phyloP scores from a whole-genome alignment of 495 filamentous ascomycete genomes.

The Penicillium ochrochloron region DNA sequence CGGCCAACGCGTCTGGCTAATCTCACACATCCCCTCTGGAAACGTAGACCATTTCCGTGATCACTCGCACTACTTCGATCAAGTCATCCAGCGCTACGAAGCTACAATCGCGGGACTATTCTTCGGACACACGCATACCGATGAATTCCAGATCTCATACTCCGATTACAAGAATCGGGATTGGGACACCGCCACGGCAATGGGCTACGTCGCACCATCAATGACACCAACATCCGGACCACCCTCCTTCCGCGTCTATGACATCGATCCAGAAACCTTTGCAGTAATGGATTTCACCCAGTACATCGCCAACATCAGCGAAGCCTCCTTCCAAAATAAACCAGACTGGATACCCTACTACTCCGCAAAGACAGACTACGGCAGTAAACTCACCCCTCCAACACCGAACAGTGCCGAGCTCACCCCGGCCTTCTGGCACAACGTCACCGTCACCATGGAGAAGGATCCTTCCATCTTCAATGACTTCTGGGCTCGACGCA shows the following conservation, averaged over 20 bases:
- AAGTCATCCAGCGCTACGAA: slow-evolving; percentile 57
- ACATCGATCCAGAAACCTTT: slow-evolving; percentile 59
- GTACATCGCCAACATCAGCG: slow-evolving; percentile 57
- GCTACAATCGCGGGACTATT: slow-evolving; percentile 60
- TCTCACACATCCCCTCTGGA: slow-evolving; percentile 58
- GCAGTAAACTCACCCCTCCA: slow-evolving; percentile 46
- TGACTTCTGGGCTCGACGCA: slow-evolving; percentile 42
- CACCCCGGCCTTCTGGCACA: slow-evolving; percentile 62
- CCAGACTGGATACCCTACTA: slow-evolving; percentile 59
- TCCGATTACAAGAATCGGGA: slow-evolving; percentile 43
- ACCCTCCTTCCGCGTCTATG: slow-evolving; percentile 61
- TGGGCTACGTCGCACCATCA: slow-evolving; percentile 56
- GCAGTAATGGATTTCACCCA: slow-evolving; percentile 56
- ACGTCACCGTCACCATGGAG: slow-evolving; percentile 54
- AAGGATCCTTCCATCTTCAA: slow-evolving; percentile 40
- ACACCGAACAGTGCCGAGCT: slow-evolving; percentile 47
- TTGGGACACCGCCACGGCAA: slow-evolving; percentile 45
- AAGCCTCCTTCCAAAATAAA: slow-evolving; percentile 41
- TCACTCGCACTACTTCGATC: slow-evolving; percentile 57
- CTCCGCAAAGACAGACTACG: slow-evolving; percentile 57
- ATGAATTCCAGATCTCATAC: slow-evolving; percentile 61
- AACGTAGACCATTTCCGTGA: slow-evolving; percentile 53
- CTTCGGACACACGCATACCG: slow-evolving; percentile 61
- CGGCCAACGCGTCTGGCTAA: slow-evolving; percentile 57
- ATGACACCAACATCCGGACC: slow-evolving; percentile 58